Base-by-base conservation (phyloP, 139 green algal genomes). In the Spirogloea muscicola region DNA sequence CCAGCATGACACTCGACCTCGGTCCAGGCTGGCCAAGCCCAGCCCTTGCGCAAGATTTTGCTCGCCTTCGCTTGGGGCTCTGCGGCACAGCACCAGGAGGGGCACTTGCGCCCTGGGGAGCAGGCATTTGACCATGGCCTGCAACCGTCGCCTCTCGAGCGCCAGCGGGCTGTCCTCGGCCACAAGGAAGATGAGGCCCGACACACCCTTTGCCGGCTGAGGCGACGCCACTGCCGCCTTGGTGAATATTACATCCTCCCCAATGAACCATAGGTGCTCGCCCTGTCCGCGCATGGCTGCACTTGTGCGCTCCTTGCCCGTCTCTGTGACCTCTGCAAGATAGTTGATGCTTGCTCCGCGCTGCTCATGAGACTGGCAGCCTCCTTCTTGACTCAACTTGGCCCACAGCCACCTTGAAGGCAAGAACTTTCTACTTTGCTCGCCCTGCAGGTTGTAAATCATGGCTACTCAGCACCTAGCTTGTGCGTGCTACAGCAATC, bases 221-320 rank as follows among this genome's bases (percentile, higher is more conserved):
- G 9, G 6, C 18, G 52, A 9, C 40, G 52, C 6, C 40, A 7
- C 6, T 6, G 52, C 6, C 7, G 9, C 40, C 7, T 62, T 33
- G 18, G 38, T 33, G 40, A 62, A 62, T 7, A 31, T 33, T 33
- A 62, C 52, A 9, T 62, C 52, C 7, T 62, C 40, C 6, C 31
- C 52, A 62, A 62, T 7, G 7, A 43, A 62, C 6, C 52, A 62
- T 7, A 62, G 9, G 7, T 62, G 52, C 7, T 62, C 52, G 52
- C 37, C 7, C 40, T 33, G 7, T 38, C 52, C 7, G 38, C 7
- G 6, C 40, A 6, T 33, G 9, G 40, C 18, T 33, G 31, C 52
- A 62, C 40, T 33, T 43, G n/a, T 62, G 7, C 5, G 6, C 31
- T 43, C 52, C 5, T 7, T 33, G 6, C 37, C 5, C 7, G 38